Evolutionary conservation across 164 flowering plant genomes (phyloP), one percentile per base, ranked within the genome.

Genomic region (Tetrastigma voinierianum): DNA sequence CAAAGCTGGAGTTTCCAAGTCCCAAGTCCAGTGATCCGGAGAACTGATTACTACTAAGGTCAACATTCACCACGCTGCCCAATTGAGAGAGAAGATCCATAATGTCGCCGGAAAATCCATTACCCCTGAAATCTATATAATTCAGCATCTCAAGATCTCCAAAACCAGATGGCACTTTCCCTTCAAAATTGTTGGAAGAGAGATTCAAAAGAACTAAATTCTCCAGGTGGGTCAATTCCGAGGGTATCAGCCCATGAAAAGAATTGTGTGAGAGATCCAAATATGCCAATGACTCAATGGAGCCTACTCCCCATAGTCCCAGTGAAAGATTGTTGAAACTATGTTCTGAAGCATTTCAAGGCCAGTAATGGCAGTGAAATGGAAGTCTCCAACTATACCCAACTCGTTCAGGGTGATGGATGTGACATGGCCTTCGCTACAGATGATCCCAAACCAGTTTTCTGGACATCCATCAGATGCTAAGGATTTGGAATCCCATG

Each of bases 371-470:
- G 80, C 78, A 14, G 77, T 43, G 61, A 87, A 84, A 64, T 72
- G 62, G 23, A 86, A 85, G 43, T 73, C 77, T 49, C 96, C 92
- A 16, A 68, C 71, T 53, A 90, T 74, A 60, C 89, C 87, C 53
- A 76, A 46, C 68, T 72, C 77, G 58, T 78, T 65, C 12, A 90
- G 68, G 18, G 69, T 64, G 32, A 90, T 74, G 7, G 89, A 75
- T 46, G 73, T 74, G 8, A 90, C 86, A 59, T 44, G 74, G 19
- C 89, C 89, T 19, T 67, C 69, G 15, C 3, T 65, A 55, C 90
- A 87, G 51, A 46, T 57, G 2, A 90, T 73, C 14, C 96, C 96
- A 71, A 47, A 81, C 92, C 92, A 90, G 40, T 76, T 71, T 6
- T 67, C 49, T 10, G 90, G 92, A 57, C 89, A 87, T 16, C 85